Evolutionary conservation across 2,329 filamentous ascomycete species (phyloP), one percentile per base, ranked within the genome.

Genomic region (Colletotrichum karsti): DNA sequence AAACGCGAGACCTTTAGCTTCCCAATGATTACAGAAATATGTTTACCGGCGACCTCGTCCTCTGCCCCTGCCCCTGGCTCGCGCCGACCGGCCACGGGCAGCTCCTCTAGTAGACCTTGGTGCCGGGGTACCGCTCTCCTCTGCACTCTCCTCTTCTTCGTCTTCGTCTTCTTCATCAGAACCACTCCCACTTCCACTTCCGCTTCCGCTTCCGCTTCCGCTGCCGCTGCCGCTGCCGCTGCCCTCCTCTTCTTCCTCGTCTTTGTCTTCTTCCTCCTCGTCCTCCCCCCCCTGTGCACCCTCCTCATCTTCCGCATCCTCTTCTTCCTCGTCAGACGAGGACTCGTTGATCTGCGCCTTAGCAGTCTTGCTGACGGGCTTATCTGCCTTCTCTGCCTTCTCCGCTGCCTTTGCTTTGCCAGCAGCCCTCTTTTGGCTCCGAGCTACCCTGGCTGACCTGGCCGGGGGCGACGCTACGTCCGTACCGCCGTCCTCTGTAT

Each of bases 401-500:
- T 78, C 77, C 30, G 75, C 74, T 9, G 74, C 73, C 69, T 80
- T 80, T 5, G 79, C 82, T 62, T 80, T 80, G 30, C 78, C 79
- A 22, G 77, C 77, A 1, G 77, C 78, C 24, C 79, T 76, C 74
- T 81, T 80, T 72, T 77, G 74, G 69, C 80, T 77, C 67, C 81
- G 69, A 9, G 76, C 73, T 20, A 78, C 78, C 63, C 80, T 78
- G 5, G 80, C 78, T 12, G 79, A 77, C 69, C 79, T 79, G 67
- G 77, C 69, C 62, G 78, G 74, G 60, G 80, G 82, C 56, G 81
- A 82, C 59, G 79, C 77, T 24, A 75, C 75, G 37, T 80, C 78
- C n/a, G 80, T 83, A 20, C 61, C 65, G 48, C 82, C 81, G 42
- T 82, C 81, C 70, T 87, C 85, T 1, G 85, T 85, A 62, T 87